Base-by-base conservation (phyloP, 768 basidiomycete genomes). In the Neoboletus magnificus region DNA sequence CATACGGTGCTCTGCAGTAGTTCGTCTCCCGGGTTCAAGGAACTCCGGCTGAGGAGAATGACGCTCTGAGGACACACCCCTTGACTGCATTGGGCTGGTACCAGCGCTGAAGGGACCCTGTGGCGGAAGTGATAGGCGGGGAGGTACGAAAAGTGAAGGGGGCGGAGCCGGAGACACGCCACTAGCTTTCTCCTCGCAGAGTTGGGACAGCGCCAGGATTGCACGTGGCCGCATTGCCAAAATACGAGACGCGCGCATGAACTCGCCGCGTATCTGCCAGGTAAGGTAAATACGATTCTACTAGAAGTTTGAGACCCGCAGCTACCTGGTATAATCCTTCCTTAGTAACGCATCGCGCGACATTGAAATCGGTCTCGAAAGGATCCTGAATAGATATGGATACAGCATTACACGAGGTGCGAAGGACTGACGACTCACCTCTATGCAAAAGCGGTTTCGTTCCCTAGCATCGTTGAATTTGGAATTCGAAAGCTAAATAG, bases 301-400 rank as follows among this genome's bases (percentile, higher is more conserved):
- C 25, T 11, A 5, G 5, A 36, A 27, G 33, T 36, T n/a, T 18
- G 30, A 23, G 36, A 53, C 39, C 10, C 12, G 37, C 23, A 30
- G 42, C 64, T 66, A 95, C 95, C 40, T 91, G 93, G 66, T 97
- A 98, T 52, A 99, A 77, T 3, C 96, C 96, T 69, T 99, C 96
- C 65, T 87, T 89, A 18, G 96, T 98, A 20, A 98, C 96, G 62
- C 95, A 98, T 62, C 96, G 82, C 10, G 93, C 89, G 45, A 99
- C 96, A 62, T 99, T 99, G 74, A 89, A 99, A 65, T 93, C 86
- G n/a, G 80, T 81, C 69, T 98, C 96, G 66, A 99, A 99, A 4
- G 96, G 96, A 74, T 99, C 96, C 93, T 97, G 50, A 41, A 46
- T 15, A 37, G 5, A 40, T 12, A 29, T 63, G 22, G 43, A 57